Evolutionary conservation across 2,329 filamentous ascomycete species (phyloP), one percentile per base, ranked within the genome.

Genomic region (Aspergillus melleus): DNA sequence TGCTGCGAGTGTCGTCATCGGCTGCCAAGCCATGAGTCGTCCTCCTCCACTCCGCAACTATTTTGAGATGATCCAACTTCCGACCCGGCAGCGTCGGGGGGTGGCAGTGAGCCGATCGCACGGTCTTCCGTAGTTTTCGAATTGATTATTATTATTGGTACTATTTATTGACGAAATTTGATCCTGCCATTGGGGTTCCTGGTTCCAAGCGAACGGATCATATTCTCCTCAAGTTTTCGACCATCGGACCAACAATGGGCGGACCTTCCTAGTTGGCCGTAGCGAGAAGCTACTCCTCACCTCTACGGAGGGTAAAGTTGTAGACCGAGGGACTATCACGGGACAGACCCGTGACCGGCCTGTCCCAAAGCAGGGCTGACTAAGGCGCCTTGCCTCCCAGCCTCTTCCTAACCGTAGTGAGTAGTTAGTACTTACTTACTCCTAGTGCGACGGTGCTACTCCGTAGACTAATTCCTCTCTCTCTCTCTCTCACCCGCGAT

Each of bases 1-100:
- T 50, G 49, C 58, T 54, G 54, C 54, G 42, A 39, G 58, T 60
- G 58, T 60, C 58, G 58, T 60, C 58, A 60, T 60, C 58, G 54
- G 24, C 26, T 14, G 58, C 58, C 54, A 57, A 60, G 58, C 14
- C 24, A 6, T 22, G 20, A 42, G 29, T 53, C 26, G 30, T 29
- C 39, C 24, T 47, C 49, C 44, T 32, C 52, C 53, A 53, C 55
- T 57, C 24, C 47, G 42, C 26, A 49, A 57, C 54, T 57, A 57
- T 50, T 46, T 60, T 30, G 24, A 26, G 58, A 57, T 60, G 54
- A 49, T 42, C 54, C 8, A 39, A 57, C 39, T 30, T 57, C 36
- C 39, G 42, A 46, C 36, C 47, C 20, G 49, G 54, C 12, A 57
- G 19, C 42, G 49, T 42, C 50, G 29, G 29, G 29, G 50, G 50